A percentile compares a stretch with the other conserved stretches of the same genome.
These are phyloP conservation scores for Capronia coronata DNA, from an alignment of 2,329 filamentous ascomycete genomes.

Conservation along the genomic window DNA sequence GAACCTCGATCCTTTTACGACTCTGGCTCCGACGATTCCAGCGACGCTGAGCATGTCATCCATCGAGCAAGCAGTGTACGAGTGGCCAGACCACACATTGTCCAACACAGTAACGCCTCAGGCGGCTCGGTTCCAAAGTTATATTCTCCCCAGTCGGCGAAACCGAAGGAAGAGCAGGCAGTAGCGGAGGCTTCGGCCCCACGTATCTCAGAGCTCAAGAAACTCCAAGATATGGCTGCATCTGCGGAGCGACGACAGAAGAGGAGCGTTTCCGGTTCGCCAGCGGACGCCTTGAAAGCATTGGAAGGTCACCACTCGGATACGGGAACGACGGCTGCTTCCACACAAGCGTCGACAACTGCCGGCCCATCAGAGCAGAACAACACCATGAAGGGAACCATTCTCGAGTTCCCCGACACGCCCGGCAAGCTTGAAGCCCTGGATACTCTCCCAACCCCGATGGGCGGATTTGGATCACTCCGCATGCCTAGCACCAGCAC, in stretches of 20 bases:
- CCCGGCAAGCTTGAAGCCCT: constrained; percentile 15
- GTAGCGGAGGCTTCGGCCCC: not conserved
- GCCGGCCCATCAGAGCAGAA: not conserved
- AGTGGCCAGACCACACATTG: constrained; percentile 22
- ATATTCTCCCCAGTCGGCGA: constrained; percentile 7
- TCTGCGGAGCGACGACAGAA: constrained; percentile 2
- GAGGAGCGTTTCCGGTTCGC: not conserved
- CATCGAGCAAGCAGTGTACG: constrained; percentile 28
- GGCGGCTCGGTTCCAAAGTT: constrained; percentile 18
- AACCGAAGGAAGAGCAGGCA: not conserved
- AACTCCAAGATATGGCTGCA: not conserved
- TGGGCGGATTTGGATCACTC: constrained; percentile 25
- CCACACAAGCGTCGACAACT: constrained; percentile 1
- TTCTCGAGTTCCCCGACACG: constrained; percentile 16
- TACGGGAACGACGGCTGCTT: not conserved
- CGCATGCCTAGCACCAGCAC: constrained; percentile 11
- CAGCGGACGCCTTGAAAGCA: constrained; percentile 18
- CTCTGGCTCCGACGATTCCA: constrained; percentile 20
- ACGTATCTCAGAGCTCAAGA: constrained; percentile 3
- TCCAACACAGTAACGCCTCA: constrained; percentile 23
- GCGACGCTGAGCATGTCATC: constrained; percentile 19
- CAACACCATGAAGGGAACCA: constrained; percentile 13
- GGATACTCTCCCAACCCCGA: constrained; percentile 21
- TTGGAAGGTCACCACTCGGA: constrained; percentile 12
- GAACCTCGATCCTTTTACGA: constrained; percentile 19